Conservation (phyloP, 768 basidiomycete genomes). For the Collybia mongolica region DNA sequence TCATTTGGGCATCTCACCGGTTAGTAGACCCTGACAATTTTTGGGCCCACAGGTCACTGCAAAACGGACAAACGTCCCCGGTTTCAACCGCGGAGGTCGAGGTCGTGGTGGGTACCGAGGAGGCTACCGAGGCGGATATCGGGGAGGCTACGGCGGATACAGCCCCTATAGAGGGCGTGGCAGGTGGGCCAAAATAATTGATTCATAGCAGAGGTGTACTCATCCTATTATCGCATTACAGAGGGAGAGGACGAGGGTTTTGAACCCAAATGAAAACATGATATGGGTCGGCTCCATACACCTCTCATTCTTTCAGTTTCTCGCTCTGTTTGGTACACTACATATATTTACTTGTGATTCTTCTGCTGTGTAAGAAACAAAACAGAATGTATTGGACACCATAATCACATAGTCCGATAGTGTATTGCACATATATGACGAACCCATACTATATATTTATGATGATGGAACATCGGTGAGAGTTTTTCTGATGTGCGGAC, state of each 20-base stretch:
- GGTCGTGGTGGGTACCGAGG: constrained; percentile 64
- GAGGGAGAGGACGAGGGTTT: constrained; percentile 69
- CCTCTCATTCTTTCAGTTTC: constrained; percentile 1
- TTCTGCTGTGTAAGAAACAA: constrained; percentile 6
- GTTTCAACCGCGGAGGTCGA: constrained; percentile 75
- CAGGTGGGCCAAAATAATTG: constrained; percentile 47
- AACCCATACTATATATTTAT: not conserved
- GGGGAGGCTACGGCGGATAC: constrained; percentile 50
- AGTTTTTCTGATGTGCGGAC: constrained; percentile 3
- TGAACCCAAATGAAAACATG: constrained; percentile 25
- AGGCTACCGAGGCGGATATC: constrained; percentile 48
- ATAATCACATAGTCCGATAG: not conserved
- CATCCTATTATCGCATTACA: constrained; percentile 6
- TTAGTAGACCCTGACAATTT: not conserved
- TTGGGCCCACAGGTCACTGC: constrained; percentile 69
- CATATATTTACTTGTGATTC: constrained; percentile 10
- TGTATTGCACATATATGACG: not conserved
- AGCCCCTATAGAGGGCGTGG: constrained; percentile 71
- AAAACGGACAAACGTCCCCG: constrained; percentile 95
- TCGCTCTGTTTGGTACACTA: constrained; percentile 9
- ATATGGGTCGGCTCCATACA: not conserved
- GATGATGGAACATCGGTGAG: too few species aligned
- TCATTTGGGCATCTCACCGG: not conserved
- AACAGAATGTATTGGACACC: constrained; percentile 1
- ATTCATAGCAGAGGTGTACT: too few species aligned